Evolutionary conservation across 306 rosid species (phyloP), one percentile per base, ranked within the genome.

Genomic region (Trifolium subterraneum): DNA sequence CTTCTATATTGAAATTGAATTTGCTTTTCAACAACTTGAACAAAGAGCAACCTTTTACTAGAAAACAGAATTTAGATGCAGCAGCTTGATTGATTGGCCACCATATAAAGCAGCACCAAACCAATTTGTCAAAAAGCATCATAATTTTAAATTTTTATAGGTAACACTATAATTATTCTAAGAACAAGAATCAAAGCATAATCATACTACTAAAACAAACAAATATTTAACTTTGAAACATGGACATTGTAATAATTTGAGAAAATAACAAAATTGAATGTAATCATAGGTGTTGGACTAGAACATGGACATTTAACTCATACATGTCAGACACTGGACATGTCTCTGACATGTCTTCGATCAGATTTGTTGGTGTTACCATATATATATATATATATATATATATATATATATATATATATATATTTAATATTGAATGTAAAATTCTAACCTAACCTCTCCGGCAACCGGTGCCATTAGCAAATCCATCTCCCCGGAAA

Each of bases 401-500:
- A n/a, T n/a, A n/a, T n/a, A n/a, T n/a, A n/a, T n/a, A n/a, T n/a
- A n/a, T n/a, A n/a, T n/a, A n/a, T n/a, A n/a, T n/a, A n/a, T n/a
- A n/a, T n/a, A n/a, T n/a, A n/a, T n/a, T n/a, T n/a, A n/a, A n/a
- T 36, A 36, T 9, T 6, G 2, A 63, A 69, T 55, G 5, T 25
- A 12, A 59, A 65, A 22, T 6, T 56, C 4, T 25, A 68, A 83
- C 85, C 93, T 87, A 8, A 92, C 97, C 89, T 88, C 55, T 87
- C 83, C 78, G 84, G 89, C 97, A 92, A 65, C 93, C 88, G 63
- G 70, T 10, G 74, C 91, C 97, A 18, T 4, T 12, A 2, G 0
- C 2, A 77, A 83, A 92, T 0, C 95, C 99, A 39, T 94, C 92
- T 19, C 97, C 98, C 35, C 4, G 23, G 72, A 76, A 91, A 36